Evolutionary conservation across 192 early-diverging fungal genomes (phyloP), one percentile per base, ranked within the genome.

Genomic region (Cladochytrium replicatum): DNA sequence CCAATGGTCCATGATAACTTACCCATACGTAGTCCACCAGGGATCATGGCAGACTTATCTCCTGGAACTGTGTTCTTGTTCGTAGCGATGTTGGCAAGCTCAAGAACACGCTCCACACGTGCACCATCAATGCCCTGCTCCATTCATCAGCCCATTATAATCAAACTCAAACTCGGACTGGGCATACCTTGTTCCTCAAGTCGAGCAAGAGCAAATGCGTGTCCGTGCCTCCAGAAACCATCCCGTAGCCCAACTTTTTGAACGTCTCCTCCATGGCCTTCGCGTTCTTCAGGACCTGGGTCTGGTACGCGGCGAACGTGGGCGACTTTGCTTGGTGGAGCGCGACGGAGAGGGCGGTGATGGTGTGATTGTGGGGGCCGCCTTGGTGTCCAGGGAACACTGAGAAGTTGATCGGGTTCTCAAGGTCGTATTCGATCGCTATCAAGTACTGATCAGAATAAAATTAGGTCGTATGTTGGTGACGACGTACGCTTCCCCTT

Each of bases 61-160:
- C 92, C 91, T 3, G 95, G 93, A 31, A 99, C 88, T 0, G 95
- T 99, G 81, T 99, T 99, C 74, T 99, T 99, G 77, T 99, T 99
- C 32, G 89, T 80, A 0, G 95, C 91, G 69, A 99, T 89, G 67
- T 99, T 99, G 66, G 78, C 84, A 48, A 95, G 74, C 69, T 99
- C 95, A 31, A 99, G 69, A 15, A 99, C 75, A 38, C 92, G 80
- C 72, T 99, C 93, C 0, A 94, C 91, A 51, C 95, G 86, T 0
- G 91, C 91, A 46, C 95, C 95, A 57, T 99, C 95, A 42, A 93
- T 79, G 7, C 78, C 74, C 79, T 85, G 74, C 7, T 6, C 2
- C 17, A 50, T 2, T 1, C 62, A 11, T 4, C 32, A 54, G 24
- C 30, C 4, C 15, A 58, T 1, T 58, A 31, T 13, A 29, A 58